Base-by-base conservation (phyloP, 2,329 filamentous ascomycete species). In the Colletotrichum neosansevieriae region DNA sequence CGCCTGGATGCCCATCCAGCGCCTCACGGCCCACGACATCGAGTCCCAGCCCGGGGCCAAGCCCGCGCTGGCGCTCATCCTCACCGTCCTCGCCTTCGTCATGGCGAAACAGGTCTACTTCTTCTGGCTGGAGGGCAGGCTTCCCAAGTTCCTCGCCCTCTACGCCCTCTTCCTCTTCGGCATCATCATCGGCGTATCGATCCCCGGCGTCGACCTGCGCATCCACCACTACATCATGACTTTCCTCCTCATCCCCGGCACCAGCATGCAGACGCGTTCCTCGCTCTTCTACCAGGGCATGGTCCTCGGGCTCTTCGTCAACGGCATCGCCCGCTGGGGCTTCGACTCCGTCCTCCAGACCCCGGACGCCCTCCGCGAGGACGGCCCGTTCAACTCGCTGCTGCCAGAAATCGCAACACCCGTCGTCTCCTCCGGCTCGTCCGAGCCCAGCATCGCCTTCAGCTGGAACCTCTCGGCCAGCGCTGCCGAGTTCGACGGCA, bases 191-290 rank as follows among this genome's bases (percentile, higher is more conserved):
- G 86, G 92, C 36, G 83, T 97, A 11, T 81, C 87, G 1, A 80
- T 97, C 7, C 95, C 95, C 0, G 88, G 89, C 9, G 88, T 97
- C 58, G 92, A 90, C 71, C 85, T 99, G 57, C 90, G 96, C 36
- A 94, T 99, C 62, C 96, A 99, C 76, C 96, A 99, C 79, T 98
- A 98, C 77, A 93, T 98, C 72, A 84, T 98, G 10, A 94, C 91
- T 1, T 86, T 99, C 12, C 83, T 98, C 0, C 86, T 99, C 1
- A 87, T 98, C 6, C 94, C 94, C 0, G 96, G 94, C 0, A 98
- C 96, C 0, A 90, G 89, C 63, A 89, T 98, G 78, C 94, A 97
- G 73, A 98, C 92, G 6, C 88, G 96, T 0, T 92, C 93, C 0
- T 91, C 91, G 0, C 83, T 98, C 9, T 79, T 97, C 2, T 98